phyloP scores from a whole-genome alignment of 371 early-diverging fungal species.

The Mortierella sp. region DNA sequence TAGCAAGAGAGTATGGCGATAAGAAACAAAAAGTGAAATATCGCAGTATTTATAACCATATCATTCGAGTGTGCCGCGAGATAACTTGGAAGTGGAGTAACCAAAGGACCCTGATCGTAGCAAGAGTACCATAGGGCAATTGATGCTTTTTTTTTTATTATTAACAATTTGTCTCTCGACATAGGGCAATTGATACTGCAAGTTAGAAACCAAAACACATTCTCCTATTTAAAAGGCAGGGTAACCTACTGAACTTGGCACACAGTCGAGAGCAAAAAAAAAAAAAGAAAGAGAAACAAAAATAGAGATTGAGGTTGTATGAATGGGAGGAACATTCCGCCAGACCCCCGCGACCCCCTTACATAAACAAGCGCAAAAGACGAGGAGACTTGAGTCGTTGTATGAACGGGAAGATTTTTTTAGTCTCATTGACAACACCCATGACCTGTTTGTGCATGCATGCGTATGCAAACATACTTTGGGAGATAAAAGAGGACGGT shows the following conservation, averaged over 20 bases:
- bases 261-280: background rate
- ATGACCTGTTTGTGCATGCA: slow-evolving; percentile 8
- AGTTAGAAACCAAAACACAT: background rate
- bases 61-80: too few relatives aligned
- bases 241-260: background rate
- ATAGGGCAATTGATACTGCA: background rate
- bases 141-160: too few relatives aligned
- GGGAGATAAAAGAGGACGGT: too few relatives aligned
- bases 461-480: too few relatives aligned
- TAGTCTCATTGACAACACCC: background rate
- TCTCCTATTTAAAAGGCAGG: too few relatives aligned
- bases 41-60: too few relatives aligned
- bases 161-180: too few relatives aligned
- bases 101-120: background rate
- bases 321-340: slow-evolving; percentile 17
- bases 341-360: background rate
- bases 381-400: background rate
- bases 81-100: too few relatives aligned
- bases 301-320: background rate
- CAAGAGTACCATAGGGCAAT: too few relatives aligned
- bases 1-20: too few relatives aligned
- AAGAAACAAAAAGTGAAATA: too few relatives aligned
- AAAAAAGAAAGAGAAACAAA: background rate
- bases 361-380: slow-evolving; percentile 13
- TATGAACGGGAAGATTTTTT: slow-evolving; percentile 26